Evolutionary conservation across 225 moss, liverwort and hornwort genomes (phyloP).

Genomic region (Bryum argenteum): DNA sequence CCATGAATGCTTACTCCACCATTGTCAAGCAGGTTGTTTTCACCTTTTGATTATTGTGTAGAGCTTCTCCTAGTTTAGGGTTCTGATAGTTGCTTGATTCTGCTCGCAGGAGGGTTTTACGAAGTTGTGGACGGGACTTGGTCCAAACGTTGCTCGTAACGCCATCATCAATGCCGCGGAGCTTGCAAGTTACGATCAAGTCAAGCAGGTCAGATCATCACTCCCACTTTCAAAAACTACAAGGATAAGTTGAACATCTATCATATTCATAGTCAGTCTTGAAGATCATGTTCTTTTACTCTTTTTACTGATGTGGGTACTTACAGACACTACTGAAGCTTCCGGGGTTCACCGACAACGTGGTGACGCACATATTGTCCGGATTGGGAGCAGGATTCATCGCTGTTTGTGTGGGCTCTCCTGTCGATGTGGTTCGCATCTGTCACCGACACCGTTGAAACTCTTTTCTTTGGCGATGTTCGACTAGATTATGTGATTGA

Average conservation of each 20-base stretch:
- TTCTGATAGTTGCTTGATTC: too few species aligned
- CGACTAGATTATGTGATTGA: neutral
- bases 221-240: neutral
- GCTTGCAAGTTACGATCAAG: slow-evolving; percentile 98
- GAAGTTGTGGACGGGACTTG: slow-evolving; percentile 94
- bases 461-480: too few species aligned
- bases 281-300: neutral
- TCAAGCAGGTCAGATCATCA: slow-evolving; percentile 76
- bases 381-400: slow-evolving; percentile 95
- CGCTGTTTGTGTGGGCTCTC: slow-evolving; percentile 96
- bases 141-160: slow-evolving; percentile 96
- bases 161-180: slow-evolving; percentile 98
- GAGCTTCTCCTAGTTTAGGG: too few species aligned
- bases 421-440: slow-evolving; percentile 92
- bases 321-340: slow-evolving; percentile 87
- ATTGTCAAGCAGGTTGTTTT: slow-evolving; percentile 70
- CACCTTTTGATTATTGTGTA: too few species aligned
- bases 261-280: neutral
- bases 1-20: slow-evolving; percentile 96
- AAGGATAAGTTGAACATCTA: too few species aligned
- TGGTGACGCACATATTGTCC: slow-evolving; percentile 88
- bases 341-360: slow-evolving; percentile 90
- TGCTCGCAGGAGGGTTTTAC: slow-evolving; percentile 78
- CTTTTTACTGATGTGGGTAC: neutral
- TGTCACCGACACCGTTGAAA: slow-evolving; percentile 9